phyloP scores from a whole-genome alignment of 106 monocot species.

The Dactylorhiza incarnata region DNA sequence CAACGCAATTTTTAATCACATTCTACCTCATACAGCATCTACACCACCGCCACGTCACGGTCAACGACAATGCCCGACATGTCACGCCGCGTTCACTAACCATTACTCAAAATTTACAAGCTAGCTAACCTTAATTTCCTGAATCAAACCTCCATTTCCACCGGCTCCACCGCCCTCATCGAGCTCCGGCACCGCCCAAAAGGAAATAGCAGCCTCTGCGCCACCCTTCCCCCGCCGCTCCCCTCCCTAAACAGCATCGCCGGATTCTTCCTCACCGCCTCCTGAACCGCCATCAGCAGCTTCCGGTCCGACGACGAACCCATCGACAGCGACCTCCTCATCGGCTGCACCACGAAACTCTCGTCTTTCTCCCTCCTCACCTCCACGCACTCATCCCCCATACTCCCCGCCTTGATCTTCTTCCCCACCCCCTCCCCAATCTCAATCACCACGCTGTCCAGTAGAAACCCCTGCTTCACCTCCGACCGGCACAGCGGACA shows the following conservation, averaged over 20 bases:
- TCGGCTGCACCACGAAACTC: constrained; percentile 33
- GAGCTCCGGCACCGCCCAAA: constrained; percentile 18
- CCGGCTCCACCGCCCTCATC: constrained; percentile 4
- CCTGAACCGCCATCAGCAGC: constrained; percentile 35
- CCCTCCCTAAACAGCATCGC: not conserved
- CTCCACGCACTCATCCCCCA: constrained; percentile 52
- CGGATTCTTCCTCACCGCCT: constrained; percentile 22
- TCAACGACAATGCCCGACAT: too few species aligned
- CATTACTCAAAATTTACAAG: not conserved
- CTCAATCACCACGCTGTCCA: constrained; percentile 15
- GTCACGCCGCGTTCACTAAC: too few species aligned
- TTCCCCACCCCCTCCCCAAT: constrained; percentile 6
- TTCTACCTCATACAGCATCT: too few species aligned
- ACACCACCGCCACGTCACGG: too few species aligned
- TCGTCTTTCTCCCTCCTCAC: constrained; percentile 31
- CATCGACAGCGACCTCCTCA: constrained; percentile 74
- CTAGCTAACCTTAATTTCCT: not conserved
- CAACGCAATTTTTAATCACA: too few species aligned
- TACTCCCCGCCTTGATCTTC: constrained; percentile 23
- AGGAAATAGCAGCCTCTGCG: constrained; percentile 28
- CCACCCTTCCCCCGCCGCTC: constrained; percentile 2
- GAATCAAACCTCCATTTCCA: constrained; percentile 1
- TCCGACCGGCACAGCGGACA: constrained; percentile 24
- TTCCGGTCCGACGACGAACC: constrained; percentile 48
- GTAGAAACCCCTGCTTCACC: not conserved